Evolutionary conservation across 108 stramenopile species (phyloP).

Genomic region (Heterococcus sp.): DNA sequence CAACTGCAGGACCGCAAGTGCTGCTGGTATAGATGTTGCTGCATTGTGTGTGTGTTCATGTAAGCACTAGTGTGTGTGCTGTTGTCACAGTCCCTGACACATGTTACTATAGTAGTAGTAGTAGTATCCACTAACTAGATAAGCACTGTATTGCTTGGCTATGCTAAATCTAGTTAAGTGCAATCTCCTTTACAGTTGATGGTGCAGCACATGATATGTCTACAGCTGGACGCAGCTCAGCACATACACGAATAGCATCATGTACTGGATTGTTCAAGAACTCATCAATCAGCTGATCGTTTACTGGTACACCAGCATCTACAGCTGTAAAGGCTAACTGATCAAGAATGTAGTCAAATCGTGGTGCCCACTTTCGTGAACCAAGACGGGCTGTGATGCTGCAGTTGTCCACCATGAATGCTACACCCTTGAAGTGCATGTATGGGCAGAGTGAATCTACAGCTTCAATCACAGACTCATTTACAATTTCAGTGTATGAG

Average conservation of each 20-base stretch:
- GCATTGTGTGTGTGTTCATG: too few species aligned
- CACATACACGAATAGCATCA: constrained; percentile 87
- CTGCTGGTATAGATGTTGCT: not conserved
- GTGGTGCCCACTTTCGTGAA: constrained; percentile 94
- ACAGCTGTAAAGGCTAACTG: constrained; percentile 95
- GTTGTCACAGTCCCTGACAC: too few species aligned
- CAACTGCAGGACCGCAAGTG: not conserved
- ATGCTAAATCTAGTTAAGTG: constrained; percentile 74
- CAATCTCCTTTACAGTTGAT: constrained; percentile 91
- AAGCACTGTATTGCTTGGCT: too few species aligned
- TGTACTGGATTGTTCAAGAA: constrained; percentile 90
- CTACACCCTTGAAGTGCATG: constrained; percentile 97
- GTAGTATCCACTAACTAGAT: too few species aligned
- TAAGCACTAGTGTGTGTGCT: too few species aligned
- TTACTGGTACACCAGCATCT: constrained; percentile 82
- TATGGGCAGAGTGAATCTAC: constrained; percentile 96
- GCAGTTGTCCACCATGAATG: constrained; percentile 99
- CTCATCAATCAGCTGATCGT: constrained; percentile 74
- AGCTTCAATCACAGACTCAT: constrained; percentile 97
- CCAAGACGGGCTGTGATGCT: constrained; percentile 96
- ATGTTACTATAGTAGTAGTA: too few species aligned
- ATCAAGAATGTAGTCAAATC: constrained; percentile 97
- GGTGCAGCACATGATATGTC: constrained; percentile 86
- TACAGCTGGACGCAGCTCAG: constrained; percentile 88
- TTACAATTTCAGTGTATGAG: constrained; percentile 97